Evolutionary conservation across 2,329 filamentous ascomycete genomes (phyloP), one percentile per base, ranked within the genome.

Genomic region (Peltaster fructicola): DNA sequence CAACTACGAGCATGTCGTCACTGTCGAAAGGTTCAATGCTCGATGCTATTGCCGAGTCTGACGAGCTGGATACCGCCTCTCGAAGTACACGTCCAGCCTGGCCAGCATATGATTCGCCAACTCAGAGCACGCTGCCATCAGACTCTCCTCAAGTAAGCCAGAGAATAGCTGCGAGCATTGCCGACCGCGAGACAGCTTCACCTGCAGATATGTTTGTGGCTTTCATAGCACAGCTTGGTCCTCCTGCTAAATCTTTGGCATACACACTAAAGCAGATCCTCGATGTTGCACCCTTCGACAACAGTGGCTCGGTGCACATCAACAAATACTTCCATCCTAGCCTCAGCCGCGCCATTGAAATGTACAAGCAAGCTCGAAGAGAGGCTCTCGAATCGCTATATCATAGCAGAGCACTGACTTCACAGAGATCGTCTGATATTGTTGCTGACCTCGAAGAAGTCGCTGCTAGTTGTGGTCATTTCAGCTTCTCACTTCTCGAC

Each of bases 361-460:
- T 98, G 2, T 98, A 90, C 49, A 73, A 75, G 23, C 57, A 65
- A 27, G 73, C 82, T 7, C 69, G 84, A 36, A 69, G 68, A 28
- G 68, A 75, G 23, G 82, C 88, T 0, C 57, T 98, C 5, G 63
- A 72, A 29, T 65, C 76, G 29, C 61, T 98, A 1, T 95, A 98
- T 50, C 71, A 67, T 34, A 77, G 68, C 7, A 68, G 68, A 30
- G 59, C 70, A 3, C 65, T 32, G 9, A 33, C 11, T 28, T 31
- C 17, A 23, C 34, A 9, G 20, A 25, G 10, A 25, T 26, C n/a
- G 17, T 24, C 22, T 10, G 75, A 76, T 33, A 65, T 85, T 6
- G 75, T 90, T 44, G 88, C 85, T 3, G 88, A 95, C 48, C 82
- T 92, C 29, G 88, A 98, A 48, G 88, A 98, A 50, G 84, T 95